Evolutionary conservation across 2,329 filamentous ascomycete genomes (phyloP).

Genomic region (Mycogone perniciosa): DNA sequence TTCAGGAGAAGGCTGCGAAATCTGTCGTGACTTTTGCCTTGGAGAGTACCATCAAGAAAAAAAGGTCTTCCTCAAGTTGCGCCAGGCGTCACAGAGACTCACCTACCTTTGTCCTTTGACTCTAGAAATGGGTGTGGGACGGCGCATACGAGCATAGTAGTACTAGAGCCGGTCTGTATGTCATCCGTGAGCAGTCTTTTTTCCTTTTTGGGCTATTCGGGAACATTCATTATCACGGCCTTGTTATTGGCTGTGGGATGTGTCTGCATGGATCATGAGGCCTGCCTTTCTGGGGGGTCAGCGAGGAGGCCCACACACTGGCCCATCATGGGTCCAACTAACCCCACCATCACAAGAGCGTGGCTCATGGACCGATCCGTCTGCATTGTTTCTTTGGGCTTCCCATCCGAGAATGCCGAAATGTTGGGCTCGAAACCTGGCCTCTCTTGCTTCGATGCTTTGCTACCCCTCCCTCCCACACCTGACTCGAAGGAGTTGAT

Average conservation of each 20-base stretch:
- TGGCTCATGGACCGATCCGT: neutral
- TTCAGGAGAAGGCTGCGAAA: neutral
- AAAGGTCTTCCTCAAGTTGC: too few relatives aligned
- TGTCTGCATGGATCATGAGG: constrained; percentile 7
- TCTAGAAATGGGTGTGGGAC: too few relatives aligned
- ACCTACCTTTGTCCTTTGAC: too few relatives aligned
- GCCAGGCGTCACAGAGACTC: too few relatives aligned
- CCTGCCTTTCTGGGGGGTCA: neutral
- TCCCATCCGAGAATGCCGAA: constrained; percentile 3
- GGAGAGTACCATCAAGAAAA: neutral
- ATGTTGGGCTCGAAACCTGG: constrained; percentile 1
- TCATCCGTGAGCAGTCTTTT: neutral
- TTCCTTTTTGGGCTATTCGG: neutral
- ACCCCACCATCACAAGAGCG: constrained; percentile 7
- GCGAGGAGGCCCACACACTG: neutral
- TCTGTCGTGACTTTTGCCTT: neutral
- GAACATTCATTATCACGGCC: neutral
- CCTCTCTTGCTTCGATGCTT: neutral
- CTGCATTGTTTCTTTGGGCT: neutral
- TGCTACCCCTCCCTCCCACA: neutral
- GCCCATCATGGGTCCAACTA: constrained; percentile 4
- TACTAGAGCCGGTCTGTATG: neutral
- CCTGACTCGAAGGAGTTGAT: neutral
- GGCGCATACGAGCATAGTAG: too few relatives aligned
- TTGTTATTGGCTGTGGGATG: constrained; percentile 2